Conservation (phyloP, 495 filamentous ascomycete genomes). For the Xylaria nigripes region DNA sequence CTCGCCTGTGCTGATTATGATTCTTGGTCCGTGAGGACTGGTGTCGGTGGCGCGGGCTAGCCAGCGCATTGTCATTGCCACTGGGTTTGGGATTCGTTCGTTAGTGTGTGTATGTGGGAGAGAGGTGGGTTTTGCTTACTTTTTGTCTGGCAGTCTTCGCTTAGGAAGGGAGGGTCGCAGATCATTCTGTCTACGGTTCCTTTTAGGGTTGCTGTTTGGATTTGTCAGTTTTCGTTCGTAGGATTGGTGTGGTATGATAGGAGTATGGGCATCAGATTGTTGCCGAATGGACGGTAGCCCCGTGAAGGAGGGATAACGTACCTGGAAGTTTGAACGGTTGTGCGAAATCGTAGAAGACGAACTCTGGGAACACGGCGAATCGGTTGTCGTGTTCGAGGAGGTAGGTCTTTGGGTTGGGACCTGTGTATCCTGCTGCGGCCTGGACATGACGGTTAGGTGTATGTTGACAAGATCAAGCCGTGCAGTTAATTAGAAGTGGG, state of each 20-base stretch:
- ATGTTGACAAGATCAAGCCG: too few relatives aligned
- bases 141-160: conserved; percentile 74
- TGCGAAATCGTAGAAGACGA: conserved; percentile 63
- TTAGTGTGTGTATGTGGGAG: not conserved
- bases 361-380: conserved; percentile 63
- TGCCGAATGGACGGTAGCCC: too few relatives aligned
- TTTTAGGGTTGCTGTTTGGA: conserved; percentile 44
- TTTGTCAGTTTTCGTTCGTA: not conserved
- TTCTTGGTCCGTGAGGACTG: not conserved
- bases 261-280: too few relatives aligned
- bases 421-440: conserved; percentile 21
- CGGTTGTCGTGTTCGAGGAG: conserved; percentile 66
- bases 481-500: too few relatives aligned
- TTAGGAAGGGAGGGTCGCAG: conserved; percentile 70
- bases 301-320: conserved; percentile 22
- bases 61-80: conserved; percentile 66
- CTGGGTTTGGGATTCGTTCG: conserved; percentile 25
- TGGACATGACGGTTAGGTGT: too few relatives aligned
- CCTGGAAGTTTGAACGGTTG: conserved; percentile 55
- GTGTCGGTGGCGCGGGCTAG: conserved; percentile 24
- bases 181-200: conserved; percentile 58
- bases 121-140: conserved; percentile 30
- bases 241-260: too few relatives aligned
- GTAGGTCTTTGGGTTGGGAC: conserved; percentile 38
- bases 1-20: conserved; percentile 70